Conservation (phyloP, 208 protist genomes). For the Leishmania amazonensis region DNA sequence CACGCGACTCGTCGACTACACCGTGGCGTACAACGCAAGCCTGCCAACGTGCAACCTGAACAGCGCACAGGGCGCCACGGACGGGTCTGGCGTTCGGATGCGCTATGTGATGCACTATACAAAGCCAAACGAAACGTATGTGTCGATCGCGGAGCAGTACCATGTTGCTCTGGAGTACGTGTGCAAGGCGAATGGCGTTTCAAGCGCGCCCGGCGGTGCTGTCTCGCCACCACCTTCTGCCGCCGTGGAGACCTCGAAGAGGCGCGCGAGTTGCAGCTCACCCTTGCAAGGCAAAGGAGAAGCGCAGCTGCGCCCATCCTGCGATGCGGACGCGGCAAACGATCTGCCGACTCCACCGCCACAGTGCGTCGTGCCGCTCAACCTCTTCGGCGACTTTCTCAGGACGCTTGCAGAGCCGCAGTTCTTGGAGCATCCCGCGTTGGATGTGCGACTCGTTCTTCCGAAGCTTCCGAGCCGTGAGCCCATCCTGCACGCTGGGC, state of each 20-base stretch:
- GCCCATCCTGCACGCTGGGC: conserved; percentile 51
- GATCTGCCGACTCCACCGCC: conserved; percentile 11
- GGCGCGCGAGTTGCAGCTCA: neutral
- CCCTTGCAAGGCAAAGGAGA: neutral
- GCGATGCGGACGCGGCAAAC: neutral
- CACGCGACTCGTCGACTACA: conserved; percentile 49
- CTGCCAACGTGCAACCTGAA: conserved; percentile 17
- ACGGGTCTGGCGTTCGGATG: conserved; percentile 6
- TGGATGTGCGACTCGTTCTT: conserved; percentile 62
- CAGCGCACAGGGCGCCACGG: neutral
- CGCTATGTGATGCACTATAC: conserved; percentile 49
- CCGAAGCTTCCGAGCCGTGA: conserved; percentile 43
- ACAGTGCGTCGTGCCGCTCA: conserved; percentile 54
- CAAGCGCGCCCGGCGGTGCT: neutral
- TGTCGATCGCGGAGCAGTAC: conserved; percentile 52
- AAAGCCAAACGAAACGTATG: conserved; percentile 48
- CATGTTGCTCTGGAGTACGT: conserved; percentile 35
- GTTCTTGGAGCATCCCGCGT: conserved; percentile 39
- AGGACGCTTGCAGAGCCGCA: conserved; percentile 53
- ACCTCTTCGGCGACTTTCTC: conserved; percentile 57
- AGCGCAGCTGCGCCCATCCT: neutral
- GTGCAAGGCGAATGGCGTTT: conserved; percentile 18
- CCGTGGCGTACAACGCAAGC: conserved; percentile 36
- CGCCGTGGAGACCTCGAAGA: neutral
- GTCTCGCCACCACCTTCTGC: neutral